Evolutionary conservation across 192 early-diverging fungal species (phyloP).

Genomic region (Rhizoclosmatium sp.): DNA sequence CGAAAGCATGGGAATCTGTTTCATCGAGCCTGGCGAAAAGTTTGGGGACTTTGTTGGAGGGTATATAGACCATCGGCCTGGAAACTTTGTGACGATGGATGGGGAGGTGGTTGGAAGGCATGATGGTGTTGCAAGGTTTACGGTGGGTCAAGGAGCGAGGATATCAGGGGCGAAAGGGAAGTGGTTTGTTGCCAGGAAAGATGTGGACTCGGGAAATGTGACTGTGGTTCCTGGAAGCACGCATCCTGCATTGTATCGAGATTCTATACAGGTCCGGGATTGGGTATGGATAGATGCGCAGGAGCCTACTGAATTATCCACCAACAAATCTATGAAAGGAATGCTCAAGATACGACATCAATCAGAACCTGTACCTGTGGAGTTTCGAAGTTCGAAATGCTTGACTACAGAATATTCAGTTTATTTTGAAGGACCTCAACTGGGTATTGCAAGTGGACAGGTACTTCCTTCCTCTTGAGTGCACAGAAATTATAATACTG

Average conservation of each 20-base stretch:
- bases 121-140: conserved; percentile 73
- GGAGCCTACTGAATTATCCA: not conserved
- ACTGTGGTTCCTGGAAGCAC: conserved; percentile 69
- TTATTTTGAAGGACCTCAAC: conserved; percentile 8
- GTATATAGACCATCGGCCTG: conserved; percentile 57
- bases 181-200: conserved; percentile 82
- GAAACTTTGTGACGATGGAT: conserved; percentile 52
- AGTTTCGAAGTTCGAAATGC: not conserved
- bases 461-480: not conserved
- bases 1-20: conserved; percentile 97
- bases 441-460: conserved; percentile 14
- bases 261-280: not conserved
- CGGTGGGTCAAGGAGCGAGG: conserved; percentile 81
- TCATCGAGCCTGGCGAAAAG: conserved; percentile 80
- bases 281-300: conserved; percentile 2
- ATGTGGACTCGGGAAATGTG: conserved; percentile 68
- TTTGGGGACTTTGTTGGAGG: conserved; percentile 82
- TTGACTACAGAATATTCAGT: not conserved
- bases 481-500: not conserved
- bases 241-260: not conserved
- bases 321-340: not conserved
- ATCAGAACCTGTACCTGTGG: conserved; percentile 2
- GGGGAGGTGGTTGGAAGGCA: conserved; percentile 59
- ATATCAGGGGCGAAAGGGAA: conserved; percentile 69
- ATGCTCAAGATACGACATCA: conserved; percentile 14